phyloP scores from a whole-genome alignment of 768 basidiomycete genomes.

The Rhizopogon salebrosus region DNA sequence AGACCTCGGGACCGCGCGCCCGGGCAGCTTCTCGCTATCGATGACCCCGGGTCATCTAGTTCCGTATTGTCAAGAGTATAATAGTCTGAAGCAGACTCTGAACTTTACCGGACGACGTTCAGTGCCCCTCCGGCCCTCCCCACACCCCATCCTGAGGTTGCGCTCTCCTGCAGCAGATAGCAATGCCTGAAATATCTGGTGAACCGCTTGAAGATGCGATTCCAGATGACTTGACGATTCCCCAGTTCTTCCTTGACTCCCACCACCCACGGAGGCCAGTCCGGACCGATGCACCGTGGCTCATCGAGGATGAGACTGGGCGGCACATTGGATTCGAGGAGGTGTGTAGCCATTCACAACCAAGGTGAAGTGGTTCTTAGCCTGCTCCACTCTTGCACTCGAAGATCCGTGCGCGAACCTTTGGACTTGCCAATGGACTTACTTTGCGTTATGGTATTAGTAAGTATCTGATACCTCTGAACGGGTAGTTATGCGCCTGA shows the following conservation, averaged over 20 bases:
- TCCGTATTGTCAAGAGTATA: too few species aligned
- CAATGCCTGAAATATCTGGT: slow-evolving; percentile 24
- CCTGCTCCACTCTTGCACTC: background rate
- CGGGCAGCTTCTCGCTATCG: too few species aligned
- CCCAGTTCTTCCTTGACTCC: slow-evolving; percentile 59
- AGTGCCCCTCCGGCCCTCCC: too few species aligned
- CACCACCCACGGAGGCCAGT: slow-evolving; percentile 39
- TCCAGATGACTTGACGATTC: slow-evolving; percentile 58
- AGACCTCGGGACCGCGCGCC: too few species aligned
- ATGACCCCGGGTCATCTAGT: too few species aligned
- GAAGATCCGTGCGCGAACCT: slow-evolving; percentile 40
- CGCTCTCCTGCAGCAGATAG: background rate
- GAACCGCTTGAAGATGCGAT: slow-evolving; percentile 33
- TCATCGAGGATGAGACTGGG: slow-evolving; percentile 57
- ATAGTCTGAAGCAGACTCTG: too few species aligned
- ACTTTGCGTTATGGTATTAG: slow-evolving; percentile 45
- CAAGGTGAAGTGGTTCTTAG: background rate
- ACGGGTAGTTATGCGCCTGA: background rate
- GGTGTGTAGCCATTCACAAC: slow-evolving; percentile 27
- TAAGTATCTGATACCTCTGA: slow-evolving; percentile 14
- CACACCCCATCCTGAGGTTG: too few species aligned
- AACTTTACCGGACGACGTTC: too few species aligned
- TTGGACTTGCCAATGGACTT: slow-evolving; percentile 50
- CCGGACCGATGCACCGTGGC: slow-evolving; percentile 44
- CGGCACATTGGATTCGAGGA: slow-evolving; percentile 40